These are phyloP conservation scores for Cytospora leucostoma DNA, from an alignment of 2,329 filamentous ascomycete species.

Conservation along the genomic window DNA sequence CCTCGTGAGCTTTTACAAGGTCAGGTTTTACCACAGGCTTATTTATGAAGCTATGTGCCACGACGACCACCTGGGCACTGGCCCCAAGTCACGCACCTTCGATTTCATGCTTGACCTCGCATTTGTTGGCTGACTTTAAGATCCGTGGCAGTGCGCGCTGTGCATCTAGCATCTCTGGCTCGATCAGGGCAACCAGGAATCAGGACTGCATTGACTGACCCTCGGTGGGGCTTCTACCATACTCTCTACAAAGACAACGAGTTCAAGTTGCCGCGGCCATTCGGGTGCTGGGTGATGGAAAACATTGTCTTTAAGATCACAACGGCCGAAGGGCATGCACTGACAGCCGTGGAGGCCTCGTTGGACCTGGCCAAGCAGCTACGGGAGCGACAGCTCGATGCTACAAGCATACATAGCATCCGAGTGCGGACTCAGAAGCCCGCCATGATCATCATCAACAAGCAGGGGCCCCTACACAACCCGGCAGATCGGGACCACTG, in stretches of 20 bases:
- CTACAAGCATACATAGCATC: constrained; percentile 27
- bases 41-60: no score
- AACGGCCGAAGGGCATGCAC: constrained; percentile 29
- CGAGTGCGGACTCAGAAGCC: constrained; percentile 26
- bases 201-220: background rate
- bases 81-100: no score
- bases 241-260: background rate
- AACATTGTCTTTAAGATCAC: constrained; percentile 31
- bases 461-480: constrained; percentile 30
- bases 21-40: no score
- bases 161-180: constrained; percentile 40
- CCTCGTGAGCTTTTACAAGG: no score
- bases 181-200: constrained; percentile 16
- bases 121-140: no score
- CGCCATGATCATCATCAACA: constrained; percentile 31
- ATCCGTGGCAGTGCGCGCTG: constrained; percentile 35
- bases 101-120: no score
- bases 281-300: constrained; percentile 29
- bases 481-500: constrained; percentile 32
- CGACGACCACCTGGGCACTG: no score
- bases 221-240: background rate
- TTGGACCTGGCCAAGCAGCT: constrained; percentile 24
- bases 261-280: background rate
- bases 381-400: constrained; percentile 10
- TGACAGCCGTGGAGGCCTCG: constrained; percentile 28